Conservation (phyloP, 352 stramenopile species). For the Globisporangium lucens region DNA sequence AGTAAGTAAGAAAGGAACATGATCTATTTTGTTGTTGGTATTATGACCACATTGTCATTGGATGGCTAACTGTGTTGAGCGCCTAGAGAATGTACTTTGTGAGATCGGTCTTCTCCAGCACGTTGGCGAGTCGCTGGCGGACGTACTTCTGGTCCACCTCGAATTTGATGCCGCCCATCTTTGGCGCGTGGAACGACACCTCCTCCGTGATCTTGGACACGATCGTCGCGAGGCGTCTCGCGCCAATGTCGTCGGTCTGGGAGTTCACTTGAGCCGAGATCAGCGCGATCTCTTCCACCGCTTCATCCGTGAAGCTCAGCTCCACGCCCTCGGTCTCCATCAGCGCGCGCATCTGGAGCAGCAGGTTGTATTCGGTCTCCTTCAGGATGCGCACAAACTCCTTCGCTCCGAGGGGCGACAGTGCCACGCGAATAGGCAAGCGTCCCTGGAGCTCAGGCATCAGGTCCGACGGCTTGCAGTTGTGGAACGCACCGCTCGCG, state of each 20-base stretch:
- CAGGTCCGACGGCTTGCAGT: constrained; percentile 96
- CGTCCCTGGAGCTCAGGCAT: constrained; percentile 97
- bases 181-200: constrained; percentile 96
- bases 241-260: constrained; percentile 98
- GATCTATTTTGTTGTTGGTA: constrained; percentile 2
- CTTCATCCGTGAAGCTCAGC: constrained; percentile 94
- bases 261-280: constrained; percentile 94
- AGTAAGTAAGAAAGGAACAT: constrained; percentile 1
- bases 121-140: constrained; percentile 89
- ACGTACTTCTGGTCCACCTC: constrained; percentile 93
- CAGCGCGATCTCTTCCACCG: constrained; percentile 95
- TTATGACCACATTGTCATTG: not conserved
- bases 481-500: constrained; percentile 94
- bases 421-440: constrained; percentile 97
- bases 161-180: constrained; percentile 83
- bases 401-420: constrained; percentile 95
- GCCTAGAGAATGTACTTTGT: constrained; percentile 97
- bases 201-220: constrained; percentile 98
- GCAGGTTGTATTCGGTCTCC: constrained; percentile 94
- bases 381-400: constrained; percentile 98
- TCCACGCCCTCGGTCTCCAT: constrained; percentile 95
- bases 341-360: constrained; percentile 95
- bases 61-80: not conserved
- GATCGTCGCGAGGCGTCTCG: constrained; percentile 94
- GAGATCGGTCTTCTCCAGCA: constrained; percentile 93